Evolutionary conservation across 108 stramenopile genomes (phyloP).

Genomic region (Nannochloropsis oceanica): DNA sequence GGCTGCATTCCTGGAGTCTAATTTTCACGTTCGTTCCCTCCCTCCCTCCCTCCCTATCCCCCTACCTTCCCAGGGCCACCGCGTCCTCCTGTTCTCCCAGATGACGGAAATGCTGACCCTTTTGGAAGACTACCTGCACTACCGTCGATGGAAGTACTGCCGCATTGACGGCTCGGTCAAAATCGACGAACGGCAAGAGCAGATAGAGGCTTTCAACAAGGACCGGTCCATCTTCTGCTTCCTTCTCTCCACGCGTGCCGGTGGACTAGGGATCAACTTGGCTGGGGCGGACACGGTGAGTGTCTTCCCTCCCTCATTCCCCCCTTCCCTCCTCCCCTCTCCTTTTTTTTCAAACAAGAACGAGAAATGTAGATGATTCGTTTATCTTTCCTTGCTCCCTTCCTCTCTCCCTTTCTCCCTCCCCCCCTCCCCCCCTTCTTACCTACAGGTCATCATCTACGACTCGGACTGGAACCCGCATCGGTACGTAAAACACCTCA

Average conservation of each 20-base stretch:
- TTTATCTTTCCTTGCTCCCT: no score
- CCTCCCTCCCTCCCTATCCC: neutral
- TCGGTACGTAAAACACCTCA: conserved; percentile 64
- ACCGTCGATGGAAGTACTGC: neutral
- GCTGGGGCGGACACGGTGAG: conserved; percentile 78
- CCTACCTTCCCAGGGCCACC: neutral
- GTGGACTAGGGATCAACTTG: conserved; percentile 87
- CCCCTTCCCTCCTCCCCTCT: neutral
- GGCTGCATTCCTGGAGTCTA: no score
- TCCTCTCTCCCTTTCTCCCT: no score
- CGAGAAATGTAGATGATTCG: no score
- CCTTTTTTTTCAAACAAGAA: no score
- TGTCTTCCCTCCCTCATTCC: neutral
- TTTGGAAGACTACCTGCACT: conserved; percentile 72
- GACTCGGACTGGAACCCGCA: conserved; percentile 98
- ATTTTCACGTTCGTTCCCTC: neutral
- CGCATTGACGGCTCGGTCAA: conserved; percentile 77
- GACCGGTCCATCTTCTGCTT: conserved; percentile 74
- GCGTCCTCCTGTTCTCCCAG: conserved; percentile 86
- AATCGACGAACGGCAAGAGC: conserved; percentile 73
- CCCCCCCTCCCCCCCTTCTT: neutral
- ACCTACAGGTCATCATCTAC: conserved; percentile 56
- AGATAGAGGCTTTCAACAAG: conserved; percentile 81
- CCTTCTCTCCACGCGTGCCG: conserved; percentile 83
- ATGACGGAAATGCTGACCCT: conserved; percentile 85